Percentiles rank a stretch among this genome's conserved stretches.
These are phyloP conservation scores for Leishmania tarentolae DNA, from an alignment of 208 protist genomes.

Conservation along the genomic window DNA sequence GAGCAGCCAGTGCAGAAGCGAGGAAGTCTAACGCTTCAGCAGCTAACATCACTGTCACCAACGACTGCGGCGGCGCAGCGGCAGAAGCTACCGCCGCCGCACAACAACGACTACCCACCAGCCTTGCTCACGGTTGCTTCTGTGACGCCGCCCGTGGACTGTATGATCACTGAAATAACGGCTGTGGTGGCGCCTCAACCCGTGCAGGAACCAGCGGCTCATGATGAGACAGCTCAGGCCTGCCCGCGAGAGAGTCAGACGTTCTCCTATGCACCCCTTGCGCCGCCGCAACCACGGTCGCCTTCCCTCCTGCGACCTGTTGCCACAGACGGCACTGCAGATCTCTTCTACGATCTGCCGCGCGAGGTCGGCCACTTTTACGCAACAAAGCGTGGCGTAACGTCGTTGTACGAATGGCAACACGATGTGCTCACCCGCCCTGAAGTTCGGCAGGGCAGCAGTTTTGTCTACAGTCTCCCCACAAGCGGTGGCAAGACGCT, in stretches of 20 bases:
- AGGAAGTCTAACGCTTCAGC: not conserved
- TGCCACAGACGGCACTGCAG: not conserved
- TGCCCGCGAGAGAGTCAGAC: not conserved
- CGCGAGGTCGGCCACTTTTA: slow-evolving; percentile 44
- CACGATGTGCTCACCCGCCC: slow-evolving; percentile 66
- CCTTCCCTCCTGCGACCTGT: not conserved
- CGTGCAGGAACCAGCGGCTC: not conserved
- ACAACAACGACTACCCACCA: not conserved
- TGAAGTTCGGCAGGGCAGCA: slow-evolving; percentile 59
- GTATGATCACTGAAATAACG: not conserved
- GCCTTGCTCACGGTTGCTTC: not conserved
- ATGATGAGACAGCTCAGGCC: not conserved
- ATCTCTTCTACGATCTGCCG: slow-evolving; percentile 64
- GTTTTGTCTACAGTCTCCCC: slow-evolving; percentile 90
- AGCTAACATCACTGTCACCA: not conserved
- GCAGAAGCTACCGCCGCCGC: not conserved
- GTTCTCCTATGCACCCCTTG: not conserved
- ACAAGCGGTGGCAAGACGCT: slow-evolving; percentile 94
- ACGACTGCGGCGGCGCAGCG: not conserved
- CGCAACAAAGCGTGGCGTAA: slow-evolving; percentile 43
- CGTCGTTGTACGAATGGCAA: slow-evolving; percentile 86
- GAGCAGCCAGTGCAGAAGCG: not conserved
- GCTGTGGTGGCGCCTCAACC: not conserved
- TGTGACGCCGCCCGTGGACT: not conserved
- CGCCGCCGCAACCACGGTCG: not conserved